Base-by-base conservation (phyloP, 805 yeast genomes). In the Starmerella sirachaensis region DNA sequence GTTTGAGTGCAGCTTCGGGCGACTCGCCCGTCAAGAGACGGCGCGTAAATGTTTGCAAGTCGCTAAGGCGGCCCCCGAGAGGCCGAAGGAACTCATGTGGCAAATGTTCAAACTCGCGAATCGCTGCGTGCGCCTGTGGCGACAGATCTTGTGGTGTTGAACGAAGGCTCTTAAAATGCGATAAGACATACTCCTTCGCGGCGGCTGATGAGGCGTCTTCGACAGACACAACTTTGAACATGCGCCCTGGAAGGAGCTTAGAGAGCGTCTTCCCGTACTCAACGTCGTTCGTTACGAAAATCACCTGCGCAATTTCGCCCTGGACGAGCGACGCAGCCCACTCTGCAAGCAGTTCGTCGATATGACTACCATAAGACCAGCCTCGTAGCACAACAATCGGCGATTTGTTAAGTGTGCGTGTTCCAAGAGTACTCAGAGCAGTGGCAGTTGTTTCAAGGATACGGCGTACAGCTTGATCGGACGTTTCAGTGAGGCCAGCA, bases 11-110 rank as follows among this genome's bases (percentile, higher is more conserved):
- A 35, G 70, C 78, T 8, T 61, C 51, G 2, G 94, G 93, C 6
- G 71, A 55, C 55, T 91, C 98, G 6, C 98, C 98, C 1, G 88
- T 74, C 50, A 76, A 76, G 13, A 91, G 71, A 35, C 97, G 78
- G 54, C 97, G 71, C 1, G 79, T 79, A 59, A 83, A 85, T 20
- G 88, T 78, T 58, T 91, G 95, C 35, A 91, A 65, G 57, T 91
- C 98, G 31, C 85, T 66, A 86, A 88, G 80, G 45, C 98, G 74
- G 28, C 98, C 98, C 16, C 98, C 98, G 19, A 91, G 60, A 10
- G 94, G 93, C 19, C 63, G 72, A 23, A 86, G 60, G 22, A 38
- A 41, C 11, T 31, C 28, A 5, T 31, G 22, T 43, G n/a, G 55
- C 50, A 19, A 55, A 60, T 57, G 49, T 53, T 12, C 37, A 43